Conservation (phyloP, 176 grass and related monocot species). For the Canna indica region DNA sequence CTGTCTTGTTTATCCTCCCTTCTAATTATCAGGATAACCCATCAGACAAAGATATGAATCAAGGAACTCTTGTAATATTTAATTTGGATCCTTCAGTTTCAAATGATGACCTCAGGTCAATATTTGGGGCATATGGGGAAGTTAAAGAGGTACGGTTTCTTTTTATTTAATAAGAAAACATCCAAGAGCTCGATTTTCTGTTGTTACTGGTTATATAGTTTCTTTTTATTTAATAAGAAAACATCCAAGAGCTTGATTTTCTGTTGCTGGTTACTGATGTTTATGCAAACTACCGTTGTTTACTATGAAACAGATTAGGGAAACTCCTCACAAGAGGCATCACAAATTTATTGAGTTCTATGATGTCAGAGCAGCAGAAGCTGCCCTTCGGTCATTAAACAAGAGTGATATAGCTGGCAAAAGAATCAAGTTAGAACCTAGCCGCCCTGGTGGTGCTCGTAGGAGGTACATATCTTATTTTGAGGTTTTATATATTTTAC, state of each 20-base stretch:
- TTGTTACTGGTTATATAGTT: constrained; percentile 1
- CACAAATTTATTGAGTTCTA: constrained; percentile 57
- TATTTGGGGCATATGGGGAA: constrained; percentile 51
- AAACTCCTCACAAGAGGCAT: constrained; percentile 46
- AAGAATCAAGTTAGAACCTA: constrained; percentile 46
- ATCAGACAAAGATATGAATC: constrained; percentile 56
- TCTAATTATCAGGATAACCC: constrained; percentile 41
- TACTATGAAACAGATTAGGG: constrained; percentile 32
- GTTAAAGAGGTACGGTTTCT: constrained; percentile 37
- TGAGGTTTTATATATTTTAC: neutral
- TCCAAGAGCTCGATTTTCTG: neutral
- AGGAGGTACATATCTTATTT: constrained; percentile 26
- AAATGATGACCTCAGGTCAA: constrained; percentile 41
- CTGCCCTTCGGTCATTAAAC: constrained; percentile 39
- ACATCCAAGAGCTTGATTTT: neutral
- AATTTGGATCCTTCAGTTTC: constrained; percentile 51
- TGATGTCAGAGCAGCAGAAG: constrained; percentile 50
- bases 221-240: neutral
- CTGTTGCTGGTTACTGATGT: neutral
- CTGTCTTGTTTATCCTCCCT: constrained; percentile 14
- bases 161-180: neutral
- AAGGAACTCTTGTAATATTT: constrained; percentile 57
- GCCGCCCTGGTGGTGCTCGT: constrained; percentile 47
- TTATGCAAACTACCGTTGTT: constrained; percentile 2
- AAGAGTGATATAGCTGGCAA: constrained; percentile 51